Percentiles rank a stretch among this genome's conserved stretches.
Conservation (phyloP, 179 eudicot species). For the Carnegiea gigantea region DNA sequence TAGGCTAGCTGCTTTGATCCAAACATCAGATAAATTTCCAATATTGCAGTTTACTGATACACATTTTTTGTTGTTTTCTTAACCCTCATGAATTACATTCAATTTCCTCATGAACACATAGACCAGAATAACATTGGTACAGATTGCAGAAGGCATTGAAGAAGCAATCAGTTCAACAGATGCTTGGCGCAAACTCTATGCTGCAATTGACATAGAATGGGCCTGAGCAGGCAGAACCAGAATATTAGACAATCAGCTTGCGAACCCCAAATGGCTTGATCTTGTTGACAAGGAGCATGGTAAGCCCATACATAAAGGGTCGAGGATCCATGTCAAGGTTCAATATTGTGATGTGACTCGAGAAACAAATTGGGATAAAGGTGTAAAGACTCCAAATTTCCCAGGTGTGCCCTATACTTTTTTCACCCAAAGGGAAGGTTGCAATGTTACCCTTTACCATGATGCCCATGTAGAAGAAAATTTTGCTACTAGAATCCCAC, state of each 20-base stretch:
- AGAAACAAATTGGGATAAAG: conserved; percentile 47
- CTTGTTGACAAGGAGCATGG: conserved; percentile 34
- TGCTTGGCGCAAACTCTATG: conserved; percentile 33
- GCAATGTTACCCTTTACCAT: conserved; percentile 43
- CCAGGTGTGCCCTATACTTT: conserved; percentile 43
- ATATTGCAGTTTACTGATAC: background rate
- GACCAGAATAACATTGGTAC: background rate
- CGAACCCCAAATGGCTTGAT: conserved; percentile 48
- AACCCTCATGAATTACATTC: background rate
- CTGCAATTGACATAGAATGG: conserved; percentile 53
- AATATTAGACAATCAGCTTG: conserved; percentile 29
- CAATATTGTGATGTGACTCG: conserved; percentile 32
- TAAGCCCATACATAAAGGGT: conserved; percentile 23
- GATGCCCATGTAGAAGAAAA: conserved; percentile 45
- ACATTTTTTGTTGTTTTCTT: background rate
- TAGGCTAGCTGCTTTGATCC: too few species aligned
- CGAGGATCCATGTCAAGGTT: conserved; percentile 42
- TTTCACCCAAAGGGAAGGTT: conserved; percentile 44
- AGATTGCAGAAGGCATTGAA: conserved; percentile 32
- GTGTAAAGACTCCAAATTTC: conserved; percentile 32
- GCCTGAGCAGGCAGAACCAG: conserved; percentile 60
- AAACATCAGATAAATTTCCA: background rate
- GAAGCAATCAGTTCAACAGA: conserved; percentile 25
- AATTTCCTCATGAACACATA: background rate
- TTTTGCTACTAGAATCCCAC: conserved; percentile 9